Conservation (phyloP, 139 green algal species). For the Chlamydomonas incerta region DNA sequence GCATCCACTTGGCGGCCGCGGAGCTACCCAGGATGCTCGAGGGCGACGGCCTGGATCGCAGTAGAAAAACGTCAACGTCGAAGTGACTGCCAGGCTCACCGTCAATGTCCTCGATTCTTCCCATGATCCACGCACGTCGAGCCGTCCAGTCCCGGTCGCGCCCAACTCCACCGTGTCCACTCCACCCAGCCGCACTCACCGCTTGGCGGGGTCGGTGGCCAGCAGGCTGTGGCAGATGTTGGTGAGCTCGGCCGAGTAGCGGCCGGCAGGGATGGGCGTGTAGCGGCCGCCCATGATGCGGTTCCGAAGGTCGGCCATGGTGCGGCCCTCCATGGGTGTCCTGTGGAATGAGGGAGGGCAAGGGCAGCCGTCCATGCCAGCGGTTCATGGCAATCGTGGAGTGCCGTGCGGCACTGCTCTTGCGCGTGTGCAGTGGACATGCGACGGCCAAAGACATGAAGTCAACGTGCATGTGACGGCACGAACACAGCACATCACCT, state of each 20-base stretch:
- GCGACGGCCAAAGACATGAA: no score
- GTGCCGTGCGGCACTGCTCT: no score
- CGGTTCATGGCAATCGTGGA: background rate
- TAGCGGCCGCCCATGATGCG: slow-evolving; percentile 68
- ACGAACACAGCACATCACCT: background rate
- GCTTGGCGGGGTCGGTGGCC: slow-evolving; percentile 61
- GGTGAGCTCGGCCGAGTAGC: slow-evolving; percentile 72
- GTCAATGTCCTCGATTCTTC: no score
- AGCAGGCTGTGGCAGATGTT: slow-evolving; percentile 69
- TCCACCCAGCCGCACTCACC: slow-evolving; percentile 38
- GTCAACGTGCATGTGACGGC: no score
- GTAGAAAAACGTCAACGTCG: no score
- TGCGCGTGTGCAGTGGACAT: no score
- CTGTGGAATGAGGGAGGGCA: slow-evolving; percentile 13
- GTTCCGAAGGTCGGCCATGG: slow-evolving; percentile 74
- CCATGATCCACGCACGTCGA: no score
- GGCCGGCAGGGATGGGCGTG: slow-evolving; percentile 55
- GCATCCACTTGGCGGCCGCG: slow-evolving; percentile 36
- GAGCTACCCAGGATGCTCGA: slow-evolving; percentile 14
- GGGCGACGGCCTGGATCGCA: background rate
- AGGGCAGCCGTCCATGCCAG: background rate
- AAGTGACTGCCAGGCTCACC: no score
- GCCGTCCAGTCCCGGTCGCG: no score
- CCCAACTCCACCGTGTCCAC: no score
- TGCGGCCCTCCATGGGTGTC: slow-evolving; percentile 78